phyloP scores from a whole-genome alignment of 106 monocot species.

The Narthecium ossifragum region DNA sequence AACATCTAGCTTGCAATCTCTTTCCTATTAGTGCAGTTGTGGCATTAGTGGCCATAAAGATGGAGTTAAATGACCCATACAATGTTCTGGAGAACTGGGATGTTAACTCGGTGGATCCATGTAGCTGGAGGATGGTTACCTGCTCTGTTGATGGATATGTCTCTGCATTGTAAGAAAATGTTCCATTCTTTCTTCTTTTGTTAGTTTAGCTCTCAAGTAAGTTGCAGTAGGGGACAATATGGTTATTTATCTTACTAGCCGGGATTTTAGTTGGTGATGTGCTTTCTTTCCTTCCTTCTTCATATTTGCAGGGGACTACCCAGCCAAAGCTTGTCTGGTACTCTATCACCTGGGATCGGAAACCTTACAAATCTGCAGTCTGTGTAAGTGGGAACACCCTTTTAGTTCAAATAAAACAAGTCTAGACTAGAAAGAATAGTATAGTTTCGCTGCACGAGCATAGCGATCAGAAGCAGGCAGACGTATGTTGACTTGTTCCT shows the following conservation, averaged over 20 bases:
- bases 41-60: conserved; percentile 79
- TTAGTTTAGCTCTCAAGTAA: neutral
- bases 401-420: no score
- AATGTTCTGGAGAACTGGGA: conserved; percentile 94
- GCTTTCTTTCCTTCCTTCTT: neutral
- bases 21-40: conserved; percentile 54
- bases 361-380: conserved; percentile 87
- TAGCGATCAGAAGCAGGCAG: no score
- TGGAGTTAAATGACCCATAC: conserved; percentile 68
- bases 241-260: neutral
- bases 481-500: no score
- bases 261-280: neutral
- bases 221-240: neutral
- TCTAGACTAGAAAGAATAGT: no score
- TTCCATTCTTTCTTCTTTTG: neutral
- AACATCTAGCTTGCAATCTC: no score
- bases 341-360: conserved; percentile 72
- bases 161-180: conserved; percentile 62
- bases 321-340: conserved; percentile 88
- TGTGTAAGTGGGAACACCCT: conserved; percentile 60
- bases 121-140: conserved; percentile 99
- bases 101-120: conserved; percentile 95
- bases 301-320: conserved; percentile 53
- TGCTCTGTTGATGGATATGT: conserved; percentile 88
- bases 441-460: no score